A percentile compares a stretch with the other conserved stretches of the same genome.
These are phyloP conservation scores for Pistacia vera DNA, from an alignment of 345 rosid species.

Conservation along the genomic window DNA sequence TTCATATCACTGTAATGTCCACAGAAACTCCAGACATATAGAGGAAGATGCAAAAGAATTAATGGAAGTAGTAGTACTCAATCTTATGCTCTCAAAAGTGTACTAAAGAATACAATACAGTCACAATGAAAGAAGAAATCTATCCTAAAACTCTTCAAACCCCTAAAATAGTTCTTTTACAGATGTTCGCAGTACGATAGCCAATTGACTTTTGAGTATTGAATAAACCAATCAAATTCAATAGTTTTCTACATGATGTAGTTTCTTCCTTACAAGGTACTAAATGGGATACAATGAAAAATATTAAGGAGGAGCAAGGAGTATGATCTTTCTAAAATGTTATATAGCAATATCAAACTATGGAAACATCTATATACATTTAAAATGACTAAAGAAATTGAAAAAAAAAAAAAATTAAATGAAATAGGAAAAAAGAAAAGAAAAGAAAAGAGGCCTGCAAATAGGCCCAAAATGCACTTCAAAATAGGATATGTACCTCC, in stretches of 20 bases:
- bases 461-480: background rate
- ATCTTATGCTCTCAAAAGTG: no score
- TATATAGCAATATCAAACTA: background rate
- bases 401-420: background rate
- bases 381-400: background rate
- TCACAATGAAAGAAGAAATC: background rate
- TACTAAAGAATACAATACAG: no score
- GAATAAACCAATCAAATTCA: background rate
- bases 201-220: no score
- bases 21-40: no score
- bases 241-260: background rate
- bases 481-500: slow-evolving; percentile 52
- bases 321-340: background rate
- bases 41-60: no score
- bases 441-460: background rate
- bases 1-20: no score
- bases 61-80: no score
- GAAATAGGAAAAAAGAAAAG: background rate
- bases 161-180: background rate
- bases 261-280: background rate
- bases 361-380: background rate
- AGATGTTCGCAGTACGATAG: background rate
- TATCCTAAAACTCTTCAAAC: background rate
- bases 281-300: background rate
- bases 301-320: background rate